Evolutionary conservation across 768 basidiomycete genomes (phyloP).

Genomic region (Hysterangium stoloniferum): DNA sequence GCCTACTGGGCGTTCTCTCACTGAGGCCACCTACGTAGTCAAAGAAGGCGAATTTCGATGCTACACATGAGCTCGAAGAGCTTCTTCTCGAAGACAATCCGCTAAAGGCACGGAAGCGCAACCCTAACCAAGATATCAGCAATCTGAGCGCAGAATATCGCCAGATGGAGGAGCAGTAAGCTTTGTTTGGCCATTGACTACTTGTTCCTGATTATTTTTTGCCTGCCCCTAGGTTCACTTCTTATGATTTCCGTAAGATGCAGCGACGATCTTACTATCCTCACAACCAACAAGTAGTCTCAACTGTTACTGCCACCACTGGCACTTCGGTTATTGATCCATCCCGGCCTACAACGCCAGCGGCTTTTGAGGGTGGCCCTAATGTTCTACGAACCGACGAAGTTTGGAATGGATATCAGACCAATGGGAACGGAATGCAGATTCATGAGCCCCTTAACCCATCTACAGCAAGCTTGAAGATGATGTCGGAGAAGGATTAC

Average conservation of each 20-base stretch:
- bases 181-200: slow-evolving; percentile 10
- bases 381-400: slow-evolving; percentile 5
- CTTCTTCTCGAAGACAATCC: slow-evolving; percentile 94
- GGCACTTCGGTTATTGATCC: slow-evolving; percentile 64
- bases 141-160: slow-evolving; percentile 86
- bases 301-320: slow-evolving; percentile 65
- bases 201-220: background rate
- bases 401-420: slow-evolving; percentile 1
- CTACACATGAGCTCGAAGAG: slow-evolving; percentile 96
- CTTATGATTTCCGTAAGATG: slow-evolving; percentile 91
- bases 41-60: slow-evolving; percentile 99
- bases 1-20: background rate
- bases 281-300: slow-evolving; percentile 57
- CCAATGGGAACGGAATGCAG: background rate
- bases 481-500: slow-evolving; percentile 12
- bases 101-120: slow-evolving; percentile 87
- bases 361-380: slow-evolving; percentile 14
- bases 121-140: slow-evolving; percentile 75
- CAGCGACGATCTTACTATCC: slow-evolving; percentile 88
- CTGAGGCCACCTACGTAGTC: slow-evolving; percentile 43
- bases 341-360: slow-evolving; percentile 68
- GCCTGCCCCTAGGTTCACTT: slow-evolving; percentile 32
- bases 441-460: background rate
- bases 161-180: slow-evolving; percentile 97
- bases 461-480: slow-evolving; percentile 4